A percentile compares a stretch with the other conserved stretches of the same genome.
phyloP scores from a whole-genome alignment of 2,329 filamentous ascomycete genomes.

The Ascochyta rabiei region DNA sequence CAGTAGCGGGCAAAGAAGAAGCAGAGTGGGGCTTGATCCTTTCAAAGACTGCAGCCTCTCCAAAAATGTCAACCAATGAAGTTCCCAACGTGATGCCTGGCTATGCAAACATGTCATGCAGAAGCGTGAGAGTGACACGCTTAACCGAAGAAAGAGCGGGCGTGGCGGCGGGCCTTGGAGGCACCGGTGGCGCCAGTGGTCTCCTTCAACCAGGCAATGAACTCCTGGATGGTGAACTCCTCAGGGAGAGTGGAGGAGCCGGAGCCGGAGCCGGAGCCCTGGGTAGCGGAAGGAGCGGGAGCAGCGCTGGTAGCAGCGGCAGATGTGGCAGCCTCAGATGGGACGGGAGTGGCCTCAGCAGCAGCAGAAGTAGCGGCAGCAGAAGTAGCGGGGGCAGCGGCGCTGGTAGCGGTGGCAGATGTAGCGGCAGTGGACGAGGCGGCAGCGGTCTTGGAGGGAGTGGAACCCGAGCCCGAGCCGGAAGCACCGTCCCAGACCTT shows the following conservation, averaged over 20 bases:
- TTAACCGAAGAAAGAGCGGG: constrained; percentile 48
- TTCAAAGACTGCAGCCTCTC: constrained; percentile 7
- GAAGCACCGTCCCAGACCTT: constrained; percentile 40
- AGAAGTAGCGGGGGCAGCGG: constrained; percentile 12
- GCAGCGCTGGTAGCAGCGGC: neutral
- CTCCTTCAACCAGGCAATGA: constrained; percentile 39
- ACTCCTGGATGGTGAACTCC: constrained; percentile 37
- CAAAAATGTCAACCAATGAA: constrained; percentile 14
- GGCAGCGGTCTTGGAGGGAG: constrained; percentile 18
- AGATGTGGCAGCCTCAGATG: neutral
- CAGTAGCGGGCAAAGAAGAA: constrained; percentile 13
- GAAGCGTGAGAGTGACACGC: constrained; percentile 30
- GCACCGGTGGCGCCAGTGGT: constrained; percentile 26
- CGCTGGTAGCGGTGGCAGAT: constrained; percentile 13
- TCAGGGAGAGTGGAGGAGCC: constrained; percentile 31
- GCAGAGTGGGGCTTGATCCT: constrained; percentile 13
- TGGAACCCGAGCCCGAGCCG: constrained; percentile 16
- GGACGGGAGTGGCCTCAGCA: constrained; percentile 13
- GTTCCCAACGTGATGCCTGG: constrained; percentile 12
- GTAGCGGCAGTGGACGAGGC: constrained; percentile 10
- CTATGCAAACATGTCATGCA: constrained; percentile 15
- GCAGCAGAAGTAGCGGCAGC: constrained; percentile 12
- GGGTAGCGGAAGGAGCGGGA: constrained; percentile 9
- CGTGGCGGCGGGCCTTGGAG: constrained; percentile 40
- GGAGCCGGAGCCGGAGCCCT: constrained; percentile 20